These are phyloP conservation scores for Botrytis medusae DNA, from an alignment of 2,329 filamentous ascomycete genomes.

Conservation along the genomic window DNA sequence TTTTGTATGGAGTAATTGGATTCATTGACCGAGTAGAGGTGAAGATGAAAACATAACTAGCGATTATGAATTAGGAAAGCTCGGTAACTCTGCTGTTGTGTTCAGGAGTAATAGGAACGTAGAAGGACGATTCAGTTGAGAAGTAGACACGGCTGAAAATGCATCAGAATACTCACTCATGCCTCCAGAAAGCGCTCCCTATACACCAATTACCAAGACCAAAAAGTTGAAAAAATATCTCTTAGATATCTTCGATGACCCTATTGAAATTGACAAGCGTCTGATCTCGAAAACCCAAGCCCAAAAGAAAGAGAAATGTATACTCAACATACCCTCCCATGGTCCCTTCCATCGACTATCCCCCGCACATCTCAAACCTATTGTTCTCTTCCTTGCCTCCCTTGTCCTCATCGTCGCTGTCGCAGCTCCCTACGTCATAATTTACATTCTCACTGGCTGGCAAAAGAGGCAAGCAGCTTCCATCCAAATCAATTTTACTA, in stretches of 20 bases:
- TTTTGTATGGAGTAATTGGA: neutral
- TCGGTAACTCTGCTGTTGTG: neutral
- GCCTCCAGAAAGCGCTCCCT: neutral
- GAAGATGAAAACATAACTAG: neutral
- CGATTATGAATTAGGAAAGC: slow-evolving; percentile 1
- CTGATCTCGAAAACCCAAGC: neutral
- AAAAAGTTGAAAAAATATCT: neutral
- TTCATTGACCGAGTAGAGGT: neutral
- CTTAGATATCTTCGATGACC: neutral
- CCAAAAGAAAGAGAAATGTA: neutral
- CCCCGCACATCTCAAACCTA: neutral
- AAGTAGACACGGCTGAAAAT: neutral
- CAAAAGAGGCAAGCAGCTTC: neutral
- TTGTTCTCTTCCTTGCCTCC: neutral
- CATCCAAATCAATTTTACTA: neutral
- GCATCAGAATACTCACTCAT: neutral
- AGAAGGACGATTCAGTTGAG: neutral
- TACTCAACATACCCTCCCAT: neutral
- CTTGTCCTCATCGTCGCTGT: neutral
- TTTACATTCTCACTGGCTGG: neutral
- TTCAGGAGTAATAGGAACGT: neutral
- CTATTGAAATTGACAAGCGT: neutral
- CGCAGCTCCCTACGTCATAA: neutral
- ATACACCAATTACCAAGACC: neutral
- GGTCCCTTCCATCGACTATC: neutral